Percentiles rank a stretch among this genome's conserved stretches.
Conservation (phyloP, 345 rosid genomes). For the Mangifera indica region DNA sequence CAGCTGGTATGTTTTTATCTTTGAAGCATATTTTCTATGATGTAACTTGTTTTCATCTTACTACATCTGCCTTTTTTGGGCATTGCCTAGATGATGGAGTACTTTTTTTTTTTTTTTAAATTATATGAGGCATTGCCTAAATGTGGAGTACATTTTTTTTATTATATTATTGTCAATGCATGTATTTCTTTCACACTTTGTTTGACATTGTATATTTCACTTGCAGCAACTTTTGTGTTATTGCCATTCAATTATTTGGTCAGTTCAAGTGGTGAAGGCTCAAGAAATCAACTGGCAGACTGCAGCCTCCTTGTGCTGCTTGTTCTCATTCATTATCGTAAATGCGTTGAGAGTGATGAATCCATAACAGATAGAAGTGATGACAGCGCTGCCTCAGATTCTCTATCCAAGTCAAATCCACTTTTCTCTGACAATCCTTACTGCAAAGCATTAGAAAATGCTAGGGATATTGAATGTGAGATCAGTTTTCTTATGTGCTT, state of each 20-base stretch:
- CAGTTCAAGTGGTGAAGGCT: slow-evolving; percentile 58
- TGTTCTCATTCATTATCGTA: slow-evolving; percentile 79
- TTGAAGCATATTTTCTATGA: slow-evolving; percentile 2
- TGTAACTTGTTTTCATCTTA: slow-evolving; percentile 18
- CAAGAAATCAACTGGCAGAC: slow-evolving; percentile 67
- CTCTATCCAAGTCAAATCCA: slow-evolving; percentile 50
- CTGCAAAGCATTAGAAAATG: slow-evolving; percentile 81
- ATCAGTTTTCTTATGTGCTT: slow-evolving; percentile 15
- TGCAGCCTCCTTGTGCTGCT: slow-evolving; percentile 82
- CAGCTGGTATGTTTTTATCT: slow-evolving; percentile 63
- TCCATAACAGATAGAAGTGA: slow-evolving; percentile 57
- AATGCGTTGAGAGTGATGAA: slow-evolving; percentile 55
- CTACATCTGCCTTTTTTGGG: background rate
- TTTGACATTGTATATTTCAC: slow-evolving; percentile 30
- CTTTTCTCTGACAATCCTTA: slow-evolving; percentile 71
- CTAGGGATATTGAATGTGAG: slow-evolving; percentile 91
- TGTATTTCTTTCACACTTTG: slow-evolving; percentile 2
- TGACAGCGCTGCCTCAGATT: slow-evolving; percentile 57
- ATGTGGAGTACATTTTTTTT: background rate
- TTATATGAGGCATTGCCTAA: background rate
- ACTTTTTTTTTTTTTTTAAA: no score
- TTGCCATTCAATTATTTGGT: slow-evolving; percentile 84
- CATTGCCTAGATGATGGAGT: background rate
- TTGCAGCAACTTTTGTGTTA: slow-evolving; percentile 80
- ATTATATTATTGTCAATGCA: background rate